Evolutionary conservation across 73 alveolate genomes (phyloP), one percentile per base, ranked within the genome.

Genomic region (Paramecium tetraurelia): DNA sequence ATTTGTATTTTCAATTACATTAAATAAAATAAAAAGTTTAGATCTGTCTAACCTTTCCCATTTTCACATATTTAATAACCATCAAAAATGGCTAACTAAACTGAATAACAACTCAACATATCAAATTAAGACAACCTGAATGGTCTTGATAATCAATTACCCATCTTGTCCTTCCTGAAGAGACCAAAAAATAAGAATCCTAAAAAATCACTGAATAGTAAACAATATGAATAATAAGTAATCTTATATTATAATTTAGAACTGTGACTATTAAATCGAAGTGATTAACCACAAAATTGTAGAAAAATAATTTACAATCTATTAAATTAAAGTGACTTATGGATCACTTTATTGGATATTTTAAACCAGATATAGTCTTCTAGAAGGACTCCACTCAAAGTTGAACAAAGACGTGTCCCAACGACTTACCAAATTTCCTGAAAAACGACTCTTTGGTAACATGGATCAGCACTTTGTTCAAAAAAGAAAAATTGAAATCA

Each of bases 1-100:
- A 53, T 18, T 4, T 53, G 1, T 53, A n/a, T 53, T 53, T 5
- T 16, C 29, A 18, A 53, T 18, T 8, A 18, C 22, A 53, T 63
- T 63, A 31, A 63, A 63, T 63, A 14, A 63, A 63, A 63, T 63
- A 31, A 63, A 63, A 63, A 63, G 84, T 63, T 63, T 63, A 63
- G 90, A 80, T 80, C 90, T 80, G 90, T 80, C 90, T 80, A 80
- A 80, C 90, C 72, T 80, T 80, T 48, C 38, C 90, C 90, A 22
- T 80, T 48, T 46, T 12, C 72, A n/a, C 20, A 10, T 22, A 12
- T n/a, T 43, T 53, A 53, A 53, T 40, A 80, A 80, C 70, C 90
- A 80, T 80, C 90, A 80, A 40, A 33, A 80, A 80, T 80, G 72
- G 63, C 70, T 40, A 44, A 80, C 46, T 35, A 80, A 80, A 22